These are phyloP conservation scores for Lagenidium giganteum DNA, from an alignment of 352 stramenopile genomes.

Conservation along the genomic window DNA sequence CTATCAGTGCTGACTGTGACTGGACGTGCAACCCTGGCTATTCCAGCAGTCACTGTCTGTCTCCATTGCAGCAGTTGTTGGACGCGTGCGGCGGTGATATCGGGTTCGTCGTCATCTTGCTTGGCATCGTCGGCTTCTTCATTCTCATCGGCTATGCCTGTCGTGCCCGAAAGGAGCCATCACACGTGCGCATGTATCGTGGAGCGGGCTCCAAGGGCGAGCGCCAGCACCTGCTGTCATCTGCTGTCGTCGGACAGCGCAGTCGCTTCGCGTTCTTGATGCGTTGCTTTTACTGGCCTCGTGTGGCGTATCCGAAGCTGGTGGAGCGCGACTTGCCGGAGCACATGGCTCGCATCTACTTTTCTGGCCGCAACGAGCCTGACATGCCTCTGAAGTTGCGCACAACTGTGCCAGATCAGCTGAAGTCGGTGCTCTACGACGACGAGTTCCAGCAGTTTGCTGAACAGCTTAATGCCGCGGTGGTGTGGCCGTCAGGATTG, in stretches of 20 bases:
- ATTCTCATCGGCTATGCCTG: constrained; percentile 72
- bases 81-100: constrained; percentile 73
- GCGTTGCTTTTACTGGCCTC: constrained; percentile 69
- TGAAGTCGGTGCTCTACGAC: constrained; percentile 66
- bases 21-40: constrained; percentile 79
- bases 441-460: constrained; percentile 61
- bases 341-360: constrained; percentile 78
- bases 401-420: constrained; percentile 40
- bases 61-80: constrained; percentile 68
- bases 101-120: constrained; percentile 58
- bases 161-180: constrained; percentile 61
- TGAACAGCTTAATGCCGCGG: constrained; percentile 53
- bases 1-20: constrained; percentile 43
- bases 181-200: constrained; percentile 49
- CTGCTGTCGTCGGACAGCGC: constrained; percentile 44
- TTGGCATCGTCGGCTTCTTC: constrained; percentile 64
- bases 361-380: constrained; percentile 58
- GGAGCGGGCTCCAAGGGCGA: constrained; percentile 41
- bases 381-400: constrained; percentile 54
- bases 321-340: constrained; percentile 71
- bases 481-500: constrained; percentile 42
- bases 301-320: constrained; percentile 73
- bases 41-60: constrained; percentile 65
- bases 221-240: constrained; percentile 58
- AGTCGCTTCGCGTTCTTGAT: constrained; percentile 52